These are phyloP conservation scores for Neobulgaria alba DNA, from an alignment of 2,329 filamentous ascomycete genomes.

Conservation along the genomic window DNA sequence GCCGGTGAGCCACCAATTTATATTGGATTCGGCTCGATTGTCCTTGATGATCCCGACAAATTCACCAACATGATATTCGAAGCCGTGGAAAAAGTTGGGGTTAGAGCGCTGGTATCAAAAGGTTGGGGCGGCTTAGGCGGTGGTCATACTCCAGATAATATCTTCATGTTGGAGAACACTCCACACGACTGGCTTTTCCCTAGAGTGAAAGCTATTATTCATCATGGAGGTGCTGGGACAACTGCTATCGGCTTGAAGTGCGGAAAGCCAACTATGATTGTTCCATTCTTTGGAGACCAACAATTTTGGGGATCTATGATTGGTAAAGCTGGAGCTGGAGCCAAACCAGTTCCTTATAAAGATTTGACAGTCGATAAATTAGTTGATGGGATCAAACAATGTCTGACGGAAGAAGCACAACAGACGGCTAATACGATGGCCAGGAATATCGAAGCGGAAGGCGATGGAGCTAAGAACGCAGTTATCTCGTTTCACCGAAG, in stretches of 20 bases:
- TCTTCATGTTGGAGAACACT: conserved; percentile 66
- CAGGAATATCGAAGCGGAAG: conserved; percentile 48
- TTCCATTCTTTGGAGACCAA: conserved; percentile 75
- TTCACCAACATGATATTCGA: conserved; percentile 67
- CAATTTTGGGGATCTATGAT: conserved; percentile 71
- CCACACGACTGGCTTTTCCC: conserved; percentile 75
- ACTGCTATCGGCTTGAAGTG: conserved; percentile 66
- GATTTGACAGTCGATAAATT: conserved; percentile 53
- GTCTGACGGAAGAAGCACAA: conserved; percentile 52
- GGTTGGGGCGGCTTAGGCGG: conserved; percentile 67
- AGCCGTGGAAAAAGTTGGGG: conserved; percentile 55
- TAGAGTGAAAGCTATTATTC: conserved; percentile 55
- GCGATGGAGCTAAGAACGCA: conserved; percentile 62
- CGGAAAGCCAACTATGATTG: conserved; percentile 64
- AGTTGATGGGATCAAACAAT: conserved; percentile 62
- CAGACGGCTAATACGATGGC: conserved; percentile 51
- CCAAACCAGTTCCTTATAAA: conserved; percentile 61
- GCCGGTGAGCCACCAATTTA: conserved; percentile 55
- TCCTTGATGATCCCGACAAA: conserved; percentile 60
- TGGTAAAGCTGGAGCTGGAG: conserved; percentile 53
- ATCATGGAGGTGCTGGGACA: conserved; percentile 72
- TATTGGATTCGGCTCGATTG: conserved; percentile 69
- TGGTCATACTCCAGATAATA: conserved; percentile 49
- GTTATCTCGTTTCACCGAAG: conserved; percentile 58
- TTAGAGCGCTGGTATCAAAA: conserved; percentile 64